A percentile compares a stretch with the other conserved stretches of the same genome.
phyloP scores from a whole-genome alignment of 2,329 filamentous ascomycete species.

The Sclerotinia trifoliorum region DNA sequence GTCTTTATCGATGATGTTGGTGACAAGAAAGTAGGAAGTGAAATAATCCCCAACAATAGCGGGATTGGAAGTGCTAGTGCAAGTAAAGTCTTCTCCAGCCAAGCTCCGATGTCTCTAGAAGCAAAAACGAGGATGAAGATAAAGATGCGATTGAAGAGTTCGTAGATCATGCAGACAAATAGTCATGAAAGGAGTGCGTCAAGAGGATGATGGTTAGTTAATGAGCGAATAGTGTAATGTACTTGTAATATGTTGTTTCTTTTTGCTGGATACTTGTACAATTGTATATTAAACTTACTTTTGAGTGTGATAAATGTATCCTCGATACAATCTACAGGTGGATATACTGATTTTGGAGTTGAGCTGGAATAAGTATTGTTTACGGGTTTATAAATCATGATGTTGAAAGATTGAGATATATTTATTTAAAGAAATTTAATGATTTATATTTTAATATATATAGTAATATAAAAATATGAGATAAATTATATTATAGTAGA shows the following conservation, averaged over 20 bases:
- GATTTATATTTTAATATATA: not conserved
- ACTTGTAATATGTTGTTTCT: not conserved
- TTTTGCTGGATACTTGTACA: too few relatives aligned
- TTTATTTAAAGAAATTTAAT: not conserved
- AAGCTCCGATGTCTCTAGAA: not conserved
- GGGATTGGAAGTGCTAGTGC: not conserved
- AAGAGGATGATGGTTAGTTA: not conserved
- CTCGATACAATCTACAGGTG: not conserved
- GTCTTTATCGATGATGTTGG: not conserved
- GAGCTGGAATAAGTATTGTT: not conserved
- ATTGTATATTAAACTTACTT: too few relatives aligned
- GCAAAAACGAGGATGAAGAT: not conserved
- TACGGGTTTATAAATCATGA: not conserved
- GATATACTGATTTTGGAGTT: not conserved
- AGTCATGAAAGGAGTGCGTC: not conserved
- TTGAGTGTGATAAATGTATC: not conserved
- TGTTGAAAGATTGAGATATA: not conserved
- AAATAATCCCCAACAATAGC: not conserved
- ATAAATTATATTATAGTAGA: too few relatives aligned
- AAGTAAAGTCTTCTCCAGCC: too few relatives aligned
- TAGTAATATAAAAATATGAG: too few relatives aligned
- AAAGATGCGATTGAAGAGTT: not conserved
- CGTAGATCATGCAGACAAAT: accelerated
- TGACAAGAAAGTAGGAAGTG: not conserved
- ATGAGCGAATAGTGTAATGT: too few relatives aligned